Percentiles rank a stretch among this genome's conserved stretches.
Evolutionary conservation across 768 basidiomycete genomes (phyloP).

Genomic region (Sporobolomyces pararoseus): DNA sequence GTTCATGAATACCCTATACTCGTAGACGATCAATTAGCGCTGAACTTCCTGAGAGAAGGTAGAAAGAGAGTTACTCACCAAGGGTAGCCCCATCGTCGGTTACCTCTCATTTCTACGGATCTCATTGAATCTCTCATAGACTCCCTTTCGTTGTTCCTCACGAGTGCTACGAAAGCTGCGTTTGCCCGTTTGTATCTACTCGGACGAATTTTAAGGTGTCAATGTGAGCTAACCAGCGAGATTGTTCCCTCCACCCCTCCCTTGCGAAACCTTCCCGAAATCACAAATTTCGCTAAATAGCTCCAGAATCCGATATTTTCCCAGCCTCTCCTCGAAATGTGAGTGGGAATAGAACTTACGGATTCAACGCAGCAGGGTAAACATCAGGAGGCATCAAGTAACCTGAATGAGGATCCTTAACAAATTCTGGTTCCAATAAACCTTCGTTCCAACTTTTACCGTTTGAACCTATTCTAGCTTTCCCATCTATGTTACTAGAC

Average conservation of each 20-base stretch:
- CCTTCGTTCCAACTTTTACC: conserved; percentile 29
- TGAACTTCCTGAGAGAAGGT: not conserved
- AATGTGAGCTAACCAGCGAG: too few species aligned
- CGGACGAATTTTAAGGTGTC: too few species aligned
- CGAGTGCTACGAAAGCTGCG: conserved; percentile 41
- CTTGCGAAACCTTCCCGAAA: too few species aligned
- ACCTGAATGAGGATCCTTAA: conserved; percentile 21
- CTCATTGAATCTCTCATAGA: conserved; percentile 48
- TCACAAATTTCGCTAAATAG: too few species aligned
- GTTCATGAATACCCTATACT: conserved; percentile 74
- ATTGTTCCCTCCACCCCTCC: too few species aligned
- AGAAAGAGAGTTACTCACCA: conserved; percentile 22
- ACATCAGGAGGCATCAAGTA: conserved; percentile 40
- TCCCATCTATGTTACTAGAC: not conserved
- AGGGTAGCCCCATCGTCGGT: conserved; percentile 64
- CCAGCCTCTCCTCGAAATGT: not conserved
- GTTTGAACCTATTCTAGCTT: not conserved
- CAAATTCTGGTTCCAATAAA: conserved; percentile 28
- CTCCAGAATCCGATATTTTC: not conserved
- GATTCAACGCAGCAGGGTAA: conserved; percentile 41
- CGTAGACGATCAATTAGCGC: not conserved
- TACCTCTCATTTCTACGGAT: conserved; percentile 83
- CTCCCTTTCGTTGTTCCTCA: conserved; percentile 40
- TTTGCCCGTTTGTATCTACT: conserved; percentile 41
- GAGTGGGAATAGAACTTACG: not conserved